Percentiles rank a stretch among this genome's conserved stretches.
These are phyloP conservation scores for Tolypocladium nubicola DNA, from an alignment of 2,329 filamentous ascomycete species.

Conservation along the genomic window DNA sequence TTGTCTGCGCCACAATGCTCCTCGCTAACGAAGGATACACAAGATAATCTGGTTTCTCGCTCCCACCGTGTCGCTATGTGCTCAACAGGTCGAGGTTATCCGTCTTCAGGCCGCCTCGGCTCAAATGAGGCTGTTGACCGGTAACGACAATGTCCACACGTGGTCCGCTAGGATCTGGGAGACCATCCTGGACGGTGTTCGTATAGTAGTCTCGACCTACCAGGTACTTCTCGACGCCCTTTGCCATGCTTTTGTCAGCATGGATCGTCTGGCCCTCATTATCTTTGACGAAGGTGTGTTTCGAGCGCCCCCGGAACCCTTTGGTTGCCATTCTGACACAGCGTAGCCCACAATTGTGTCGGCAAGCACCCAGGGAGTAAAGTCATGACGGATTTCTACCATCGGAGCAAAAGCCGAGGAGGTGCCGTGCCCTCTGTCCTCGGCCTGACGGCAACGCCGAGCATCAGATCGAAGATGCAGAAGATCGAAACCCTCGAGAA, in stretches of 20 bases:
- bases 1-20: not conserved
- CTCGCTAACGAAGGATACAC: not conserved
- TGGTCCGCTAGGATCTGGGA: conserved; percentile 67
- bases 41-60: conserved; percentile 64
- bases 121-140: conserved; percentile 52
- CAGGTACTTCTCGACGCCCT: conserved; percentile 67
- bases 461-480: conserved; percentile 46
- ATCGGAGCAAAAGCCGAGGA: conserved; percentile 29
- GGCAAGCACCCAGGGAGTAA: conserved; percentile 53
- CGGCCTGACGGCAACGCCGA: conserved; percentile 72
- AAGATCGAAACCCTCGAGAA: conserved; percentile 53
- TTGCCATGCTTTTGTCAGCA: conserved; percentile 59
- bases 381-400: conserved; percentile 68
- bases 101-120: conserved; percentile 47
- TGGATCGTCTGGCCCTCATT: conserved; percentile 54
- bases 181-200: conserved; percentile 48
- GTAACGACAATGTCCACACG: conserved; percentile 57
- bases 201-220: conserved; percentile 69
- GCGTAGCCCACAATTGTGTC: conserved; percentile 62
- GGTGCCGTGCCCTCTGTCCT: conserved; percentile 52
- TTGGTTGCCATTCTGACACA: not conserved
- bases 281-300: conserved; percentile 74
- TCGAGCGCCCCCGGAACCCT: conserved; percentile 1
- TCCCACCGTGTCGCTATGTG: conserved; percentile 56
- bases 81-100: conserved; percentile 55